A percentile compares a stretch with the other conserved stretches of the same genome.
phyloP scores from a whole-genome alignment of 208 protist species.

The Trypanosoma caninum region DNA sequence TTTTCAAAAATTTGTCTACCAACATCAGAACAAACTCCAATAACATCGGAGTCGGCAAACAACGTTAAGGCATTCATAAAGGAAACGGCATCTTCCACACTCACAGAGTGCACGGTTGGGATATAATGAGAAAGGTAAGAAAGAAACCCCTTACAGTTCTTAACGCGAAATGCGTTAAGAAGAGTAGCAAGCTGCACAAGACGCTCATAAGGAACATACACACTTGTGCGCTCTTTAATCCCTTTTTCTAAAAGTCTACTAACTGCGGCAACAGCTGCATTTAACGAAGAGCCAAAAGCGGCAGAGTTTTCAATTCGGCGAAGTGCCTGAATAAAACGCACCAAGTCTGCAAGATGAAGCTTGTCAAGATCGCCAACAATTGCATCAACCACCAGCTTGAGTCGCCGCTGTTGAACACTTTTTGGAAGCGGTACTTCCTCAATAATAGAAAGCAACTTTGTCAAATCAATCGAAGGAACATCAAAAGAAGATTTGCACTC shows the following conservation, averaged over 20 bases:
- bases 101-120: constrained; percentile 22
- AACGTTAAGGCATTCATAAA: constrained; percentile 46
- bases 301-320: constrained; percentile 36
- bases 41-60: constrained; percentile 20
- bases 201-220: constrained; percentile 29
- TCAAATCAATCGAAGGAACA: constrained; percentile 21
- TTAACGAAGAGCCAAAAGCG: constrained; percentile 24
- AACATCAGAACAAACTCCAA: constrained; percentile 20
- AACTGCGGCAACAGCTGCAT: constrained; percentile 22
- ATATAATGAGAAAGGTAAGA: constrained; percentile 28
- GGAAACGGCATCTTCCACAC: constrained; percentile 36
- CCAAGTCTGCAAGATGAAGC: constrained; percentile 25
- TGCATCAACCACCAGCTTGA: constrained; percentile 13
- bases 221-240: background rate
- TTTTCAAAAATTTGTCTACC: constrained; percentile 17
- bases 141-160: constrained; percentile 46
- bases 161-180: constrained; percentile 52
- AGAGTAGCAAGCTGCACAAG: constrained; percentile 50
- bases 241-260: constrained; percentile 6
- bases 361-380: constrained; percentile 19
- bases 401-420: constrained; percentile 18
- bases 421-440: constrained; percentile 15
- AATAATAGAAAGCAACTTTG: constrained; percentile 32
- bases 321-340: constrained; percentile 49
- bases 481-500: constrained; percentile 7